A percentile compares a stretch with the other conserved stretches of the same genome.
Evolutionary conservation across 148 eudicot species (phyloP).

Genomic region (Oxyria digyna): DNA sequence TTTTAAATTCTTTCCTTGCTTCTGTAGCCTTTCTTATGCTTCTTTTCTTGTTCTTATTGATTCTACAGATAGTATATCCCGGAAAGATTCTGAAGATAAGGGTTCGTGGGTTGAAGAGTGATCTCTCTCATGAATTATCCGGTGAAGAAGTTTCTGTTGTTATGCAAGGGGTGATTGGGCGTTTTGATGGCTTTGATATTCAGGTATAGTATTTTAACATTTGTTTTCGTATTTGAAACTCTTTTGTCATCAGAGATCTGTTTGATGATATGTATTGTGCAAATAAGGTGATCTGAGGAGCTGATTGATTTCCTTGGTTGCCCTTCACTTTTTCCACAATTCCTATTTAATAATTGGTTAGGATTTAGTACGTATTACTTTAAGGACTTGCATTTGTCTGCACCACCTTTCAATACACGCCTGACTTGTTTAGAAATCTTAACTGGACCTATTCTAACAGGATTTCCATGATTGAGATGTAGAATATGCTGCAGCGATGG

Average conservation of each 20-base stretch:
- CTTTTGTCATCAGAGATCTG: background rate
- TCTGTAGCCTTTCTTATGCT: background rate
- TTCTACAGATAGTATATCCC: conserved; percentile 60
- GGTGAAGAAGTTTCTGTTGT: conserved; percentile 81
- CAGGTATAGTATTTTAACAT: conserved; percentile 38
- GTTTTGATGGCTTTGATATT: conserved; percentile 82
- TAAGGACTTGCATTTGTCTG: background rate
- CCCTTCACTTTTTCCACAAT: background rate
- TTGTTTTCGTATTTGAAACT: background rate
- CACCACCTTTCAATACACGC: too few species aligned
- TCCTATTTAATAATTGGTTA: background rate
- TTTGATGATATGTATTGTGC: background rate
- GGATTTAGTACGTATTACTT: background rate
- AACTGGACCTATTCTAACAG: conserved; percentile 13
- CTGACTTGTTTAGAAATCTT: too few species aligned
- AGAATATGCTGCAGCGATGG: conserved; percentile 76
- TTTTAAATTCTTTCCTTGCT: background rate
- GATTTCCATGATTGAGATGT: conserved; percentile 23
- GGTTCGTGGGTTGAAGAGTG: conserved; percentile 72
- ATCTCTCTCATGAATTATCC: conserved; percentile 54
- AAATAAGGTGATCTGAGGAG: background rate
- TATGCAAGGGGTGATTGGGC: conserved; percentile 73
- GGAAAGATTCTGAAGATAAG: conserved; percentile 61
- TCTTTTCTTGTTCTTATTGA: conserved; percentile 6
- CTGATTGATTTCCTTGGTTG: background rate